phyloP scores from a whole-genome alignment of 805 yeast genomes.

The Candida montana region DNA sequence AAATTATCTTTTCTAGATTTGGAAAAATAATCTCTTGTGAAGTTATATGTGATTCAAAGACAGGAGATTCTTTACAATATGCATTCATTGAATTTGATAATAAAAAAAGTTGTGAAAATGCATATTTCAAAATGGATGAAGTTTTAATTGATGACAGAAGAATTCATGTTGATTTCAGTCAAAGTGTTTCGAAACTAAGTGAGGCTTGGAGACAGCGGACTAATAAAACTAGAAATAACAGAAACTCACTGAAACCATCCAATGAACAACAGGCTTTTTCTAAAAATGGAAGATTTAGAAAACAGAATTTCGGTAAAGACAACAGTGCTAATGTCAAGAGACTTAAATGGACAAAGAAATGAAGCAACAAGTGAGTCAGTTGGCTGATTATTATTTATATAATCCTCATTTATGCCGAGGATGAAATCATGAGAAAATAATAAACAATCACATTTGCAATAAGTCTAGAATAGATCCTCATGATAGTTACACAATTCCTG shows the following conservation, averaged over 20 bases:
- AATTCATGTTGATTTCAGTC: constrained; percentile 65
- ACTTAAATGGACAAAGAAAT: not conserved
- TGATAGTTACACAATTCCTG: no score
- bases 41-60: constrained; percentile 41
- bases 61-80: constrained; percentile 50
- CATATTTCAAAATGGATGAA: constrained; percentile 56
- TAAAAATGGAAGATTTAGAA: not conserved
- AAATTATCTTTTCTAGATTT: constrained; percentile 54
- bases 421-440: no score
- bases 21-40: constrained; percentile 50
- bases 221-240: constrained; percentile 3
- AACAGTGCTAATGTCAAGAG: not conserved
- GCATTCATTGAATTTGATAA: constrained; percentile 57
- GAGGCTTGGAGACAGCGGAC: constrained; percentile 21
- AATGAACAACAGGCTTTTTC: not conserved
- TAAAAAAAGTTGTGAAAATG: constrained; percentile 49
- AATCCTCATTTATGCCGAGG: no score
- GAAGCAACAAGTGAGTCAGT: not conserved
- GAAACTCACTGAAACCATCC: not conserved
- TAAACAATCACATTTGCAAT: no score
- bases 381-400: no score
- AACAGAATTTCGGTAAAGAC: not conserved
- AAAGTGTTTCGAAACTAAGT: constrained; percentile 36
- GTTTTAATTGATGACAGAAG: constrained; percentile 60
- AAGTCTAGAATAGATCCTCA: no score